These are phyloP conservation scores for Penicillium atrosanguineum DNA, from an alignment of 495 filamentous ascomycete species.

Conservation along the genomic window DNA sequence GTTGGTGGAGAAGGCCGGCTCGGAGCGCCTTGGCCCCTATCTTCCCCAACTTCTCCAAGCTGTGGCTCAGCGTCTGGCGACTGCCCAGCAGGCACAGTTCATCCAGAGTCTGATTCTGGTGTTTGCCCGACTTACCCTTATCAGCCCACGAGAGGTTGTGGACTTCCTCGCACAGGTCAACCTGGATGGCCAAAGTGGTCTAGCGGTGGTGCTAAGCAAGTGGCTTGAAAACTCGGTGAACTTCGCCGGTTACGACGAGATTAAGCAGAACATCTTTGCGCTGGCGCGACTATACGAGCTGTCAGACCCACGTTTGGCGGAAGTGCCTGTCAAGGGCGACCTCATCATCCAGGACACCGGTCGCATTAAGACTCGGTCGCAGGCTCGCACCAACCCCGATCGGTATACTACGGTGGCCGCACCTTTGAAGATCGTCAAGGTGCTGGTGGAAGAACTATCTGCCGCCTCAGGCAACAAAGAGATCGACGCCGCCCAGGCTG, in stretches of 20 bases:
- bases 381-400: constrained; percentile 80
- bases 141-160: constrained; percentile 83
- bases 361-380: constrained; percentile 89
- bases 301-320: constrained; percentile 73
- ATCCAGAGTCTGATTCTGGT: constrained; percentile 93
- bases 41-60: constrained; percentile 85
- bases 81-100: constrained; percentile 76
- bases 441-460: constrained; percentile 83
- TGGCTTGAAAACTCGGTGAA: constrained; percentile 96
- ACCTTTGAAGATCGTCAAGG: constrained; percentile 91
- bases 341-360: constrained; percentile 76
- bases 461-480: constrained; percentile 56
- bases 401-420: constrained; percentile 85
- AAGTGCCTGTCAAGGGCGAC: constrained; percentile 87
- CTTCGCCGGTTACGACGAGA: constrained; percentile 96
- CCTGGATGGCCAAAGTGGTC: constrained; percentile 66
- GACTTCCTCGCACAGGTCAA: constrained; percentile 84
- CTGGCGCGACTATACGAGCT: constrained; percentile 85
- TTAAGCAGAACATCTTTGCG: constrained; percentile 92
- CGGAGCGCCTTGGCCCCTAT: constrained; percentile 84
- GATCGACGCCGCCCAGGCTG: constrained; percentile 54
- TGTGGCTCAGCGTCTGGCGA: constrained; percentile 81
- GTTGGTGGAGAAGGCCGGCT: constrained; percentile 89
- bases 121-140: constrained; percentile 84
- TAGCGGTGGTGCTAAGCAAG: constrained; percentile 85